Conservation (phyloP, 768 basidiomycete genomes). For the Scleroderma bovista region DNA sequence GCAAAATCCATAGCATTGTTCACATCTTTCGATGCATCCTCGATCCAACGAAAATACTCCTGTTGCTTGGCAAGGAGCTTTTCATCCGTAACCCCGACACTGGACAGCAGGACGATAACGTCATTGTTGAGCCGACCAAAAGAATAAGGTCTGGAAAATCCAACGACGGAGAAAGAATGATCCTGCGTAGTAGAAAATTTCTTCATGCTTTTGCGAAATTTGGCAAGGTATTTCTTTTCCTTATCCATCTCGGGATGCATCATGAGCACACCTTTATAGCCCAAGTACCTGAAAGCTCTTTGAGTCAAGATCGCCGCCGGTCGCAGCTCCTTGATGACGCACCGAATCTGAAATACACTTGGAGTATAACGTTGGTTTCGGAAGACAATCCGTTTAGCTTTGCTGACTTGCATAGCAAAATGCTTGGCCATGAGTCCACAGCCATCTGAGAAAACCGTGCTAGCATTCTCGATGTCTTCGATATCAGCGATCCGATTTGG, state of each 20-base stretch:
- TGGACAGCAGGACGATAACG: constrained; percentile 59
- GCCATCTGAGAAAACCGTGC: constrained; percentile 62
- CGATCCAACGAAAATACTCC: constrained; percentile 56
- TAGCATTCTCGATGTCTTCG: constrained; percentile 49
- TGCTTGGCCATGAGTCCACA: constrained; percentile 57
- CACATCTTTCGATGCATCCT: constrained; percentile 41
- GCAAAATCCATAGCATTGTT: constrained; percentile 51
- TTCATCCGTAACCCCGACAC: constrained; percentile 54
- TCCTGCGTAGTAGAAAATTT: constrained; percentile 56
- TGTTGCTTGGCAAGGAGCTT: constrained; percentile 50
- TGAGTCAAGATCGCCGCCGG: background rate
- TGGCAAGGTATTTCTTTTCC: constrained; percentile 40
- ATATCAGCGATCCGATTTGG: constrained; percentile 49
- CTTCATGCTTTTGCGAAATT: constrained; percentile 67
- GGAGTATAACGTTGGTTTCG: constrained; percentile 54
- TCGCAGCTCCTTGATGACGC: background rate
- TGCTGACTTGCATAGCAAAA: constrained; percentile 49
- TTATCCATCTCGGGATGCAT: constrained; percentile 54
- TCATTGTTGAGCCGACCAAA: constrained; percentile 69
- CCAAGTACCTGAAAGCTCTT: constrained; percentile 45
- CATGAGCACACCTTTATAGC: constrained; percentile 70
- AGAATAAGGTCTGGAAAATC: constrained; percentile 55
- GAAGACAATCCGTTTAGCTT: constrained; percentile 49
- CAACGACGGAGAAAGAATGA: constrained; percentile 62
- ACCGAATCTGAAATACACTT: constrained; percentile 61